Conservation (phyloP, 2,329 filamentous ascomycete genomes). For the Celoporthe dispersa region DNA sequence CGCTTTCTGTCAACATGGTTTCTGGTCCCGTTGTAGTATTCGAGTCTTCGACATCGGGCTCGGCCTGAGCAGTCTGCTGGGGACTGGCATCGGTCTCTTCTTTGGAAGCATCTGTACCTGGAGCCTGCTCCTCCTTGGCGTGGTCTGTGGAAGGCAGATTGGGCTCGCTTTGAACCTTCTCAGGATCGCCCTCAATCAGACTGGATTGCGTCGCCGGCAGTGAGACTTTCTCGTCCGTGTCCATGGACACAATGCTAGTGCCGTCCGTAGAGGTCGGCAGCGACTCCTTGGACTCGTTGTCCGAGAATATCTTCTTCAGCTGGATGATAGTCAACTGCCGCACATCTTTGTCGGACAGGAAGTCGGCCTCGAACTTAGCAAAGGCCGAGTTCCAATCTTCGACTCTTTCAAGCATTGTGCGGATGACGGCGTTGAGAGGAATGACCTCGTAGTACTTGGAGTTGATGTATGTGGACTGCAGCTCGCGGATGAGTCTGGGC, state of each 20-base stretch:
- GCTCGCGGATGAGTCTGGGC: slow-evolving; percentile 69
- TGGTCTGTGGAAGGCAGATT: slow-evolving; percentile 29
- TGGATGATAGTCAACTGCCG: slow-evolving; percentile 89
- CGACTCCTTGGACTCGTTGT: slow-evolving; percentile 82
- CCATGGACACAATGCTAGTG: slow-evolving; percentile 38
- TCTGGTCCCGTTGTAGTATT: background rate
- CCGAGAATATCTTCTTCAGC: slow-evolving; percentile 91
- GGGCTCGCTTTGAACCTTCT: slow-evolving; percentile 27
- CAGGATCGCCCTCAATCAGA: slow-evolving; percentile 18
- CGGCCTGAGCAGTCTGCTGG: background rate
- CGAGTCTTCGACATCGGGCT: slow-evolving; percentile 11
- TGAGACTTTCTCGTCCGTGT: slow-evolving; percentile 51
- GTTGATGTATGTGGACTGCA: slow-evolving; percentile 89
- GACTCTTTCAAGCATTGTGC: slow-evolving; percentile 90
- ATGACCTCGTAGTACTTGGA: slow-evolving; percentile 98
- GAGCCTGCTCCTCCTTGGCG: slow-evolving; percentile 25
- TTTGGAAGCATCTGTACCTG: slow-evolving; percentile 14
- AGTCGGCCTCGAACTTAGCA: slow-evolving; percentile 87
- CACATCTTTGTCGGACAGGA: slow-evolving; percentile 96
- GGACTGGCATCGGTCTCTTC: background rate
- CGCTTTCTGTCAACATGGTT: background rate
- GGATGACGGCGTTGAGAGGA: slow-evolving; percentile 85
- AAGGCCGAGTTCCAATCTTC: slow-evolving; percentile 93
- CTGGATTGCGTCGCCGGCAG: slow-evolving; percentile 43
- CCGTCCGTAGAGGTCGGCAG: slow-evolving; percentile 59